These are phyloP conservation scores for Elaphomyces granulatus DNA, from an alignment of 495 filamentous ascomycete genomes.

Conservation along the genomic window DNA sequence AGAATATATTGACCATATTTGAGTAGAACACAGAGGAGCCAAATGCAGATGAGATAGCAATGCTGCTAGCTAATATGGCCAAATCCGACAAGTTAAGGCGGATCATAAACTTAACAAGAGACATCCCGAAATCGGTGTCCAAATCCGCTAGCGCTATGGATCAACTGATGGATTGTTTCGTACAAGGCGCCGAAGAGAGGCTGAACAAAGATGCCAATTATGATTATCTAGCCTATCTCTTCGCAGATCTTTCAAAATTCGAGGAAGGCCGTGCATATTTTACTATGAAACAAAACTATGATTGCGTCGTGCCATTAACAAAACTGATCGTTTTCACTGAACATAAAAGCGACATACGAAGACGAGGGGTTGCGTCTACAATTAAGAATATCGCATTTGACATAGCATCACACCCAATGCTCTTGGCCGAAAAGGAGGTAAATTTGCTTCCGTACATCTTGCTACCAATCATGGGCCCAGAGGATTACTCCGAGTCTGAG, in stretches of 20 bases:
- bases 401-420: conserved; percentile 49
- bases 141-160: conserved; percentile 58
- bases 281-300: conserved; percentile 55
- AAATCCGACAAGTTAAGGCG: conserved; percentile 61
- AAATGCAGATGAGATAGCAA: conserved; percentile 72
- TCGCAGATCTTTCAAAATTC: conserved; percentile 80
- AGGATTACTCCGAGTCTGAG: conserved; percentile 50
- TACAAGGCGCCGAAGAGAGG: conserved; percentile 64
- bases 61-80: conserved; percentile 83
- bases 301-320: conserved; percentile 63
- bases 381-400: conserved; percentile 80
- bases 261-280: conserved; percentile 64
- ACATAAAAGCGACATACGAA: conserved; percentile 59
- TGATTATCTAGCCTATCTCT: conserved; percentile 86
- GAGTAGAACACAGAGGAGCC: conserved; percentile 48
- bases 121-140: conserved; percentile 46
- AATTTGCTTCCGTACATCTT: conserved; percentile 80
- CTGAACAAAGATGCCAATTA: conserved; percentile 81
- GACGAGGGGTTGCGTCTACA: conserved; percentile 80
- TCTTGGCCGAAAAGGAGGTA: conserved; percentile 59
- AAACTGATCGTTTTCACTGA: conserved; percentile 90
- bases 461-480: conserved; percentile 47
- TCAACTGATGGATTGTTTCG: conserved; percentile 89
- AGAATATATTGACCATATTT: no score
- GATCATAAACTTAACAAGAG: conserved; percentile 48